These are phyloP conservation scores for Tuber borchii DNA, from an alignment of 495 filamentous ascomycete species.

Conservation along the genomic window DNA sequence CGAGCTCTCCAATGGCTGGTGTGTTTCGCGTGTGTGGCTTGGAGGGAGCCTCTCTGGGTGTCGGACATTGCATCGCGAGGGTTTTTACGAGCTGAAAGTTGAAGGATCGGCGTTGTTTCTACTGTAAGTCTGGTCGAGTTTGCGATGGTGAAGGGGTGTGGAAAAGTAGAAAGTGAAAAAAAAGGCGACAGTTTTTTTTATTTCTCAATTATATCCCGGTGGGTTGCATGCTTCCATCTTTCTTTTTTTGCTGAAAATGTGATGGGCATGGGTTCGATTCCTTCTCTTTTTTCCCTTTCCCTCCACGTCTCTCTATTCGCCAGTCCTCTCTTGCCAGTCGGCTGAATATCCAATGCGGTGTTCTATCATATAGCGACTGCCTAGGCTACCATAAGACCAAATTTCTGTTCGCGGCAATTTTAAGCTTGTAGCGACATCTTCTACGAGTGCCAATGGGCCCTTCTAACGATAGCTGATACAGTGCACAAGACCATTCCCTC, in stretches of 20 bases:
- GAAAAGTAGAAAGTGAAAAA: not conserved
- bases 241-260: not conserved
- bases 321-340: not conserved
- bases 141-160: not conserved
- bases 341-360: not conserved
- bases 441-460: not conserved
- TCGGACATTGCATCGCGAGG: not conserved
- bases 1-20: not conserved
- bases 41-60: not conserved
- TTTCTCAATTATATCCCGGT: not conserved
- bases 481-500: not conserved
- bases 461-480: not conserved
- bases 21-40: not conserved
- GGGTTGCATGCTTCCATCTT: not conserved
- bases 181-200: not conserved
- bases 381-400: not conserved
- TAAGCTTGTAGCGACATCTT: constrained; percentile 1
- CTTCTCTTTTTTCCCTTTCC: not conserved
- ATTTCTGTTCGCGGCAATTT: not conserved
- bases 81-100: constrained; percentile 3
- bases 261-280: not conserved
- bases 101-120: constrained; percentile 1
- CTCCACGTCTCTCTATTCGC: not conserved
- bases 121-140: constrained; percentile 1
- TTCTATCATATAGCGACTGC: not conserved